A percentile compares a stretch with the other conserved stretches of the same genome.
Conservation (phyloP, 352 stramenopile species). For the Thraustotheca clavata region DNA sequence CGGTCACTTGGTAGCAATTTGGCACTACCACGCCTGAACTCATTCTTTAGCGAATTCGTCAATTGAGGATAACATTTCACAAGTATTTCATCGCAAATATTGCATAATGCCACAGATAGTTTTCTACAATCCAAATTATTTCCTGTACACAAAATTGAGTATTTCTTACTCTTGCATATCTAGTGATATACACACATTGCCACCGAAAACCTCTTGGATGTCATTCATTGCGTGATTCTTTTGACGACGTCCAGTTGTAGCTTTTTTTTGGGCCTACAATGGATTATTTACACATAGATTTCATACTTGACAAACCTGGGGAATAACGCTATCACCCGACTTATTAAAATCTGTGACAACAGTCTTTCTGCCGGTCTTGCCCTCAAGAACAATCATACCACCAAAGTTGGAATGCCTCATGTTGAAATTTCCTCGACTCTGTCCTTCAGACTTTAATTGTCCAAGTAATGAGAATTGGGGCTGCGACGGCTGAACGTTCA, state of each 20-base stretch:
- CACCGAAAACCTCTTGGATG: constrained; percentile 68
- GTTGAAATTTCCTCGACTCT: constrained; percentile 25
- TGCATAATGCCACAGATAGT: constrained; percentile 32
- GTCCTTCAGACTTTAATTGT: constrained; percentile 34
- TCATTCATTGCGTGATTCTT: constrained; percentile 39
- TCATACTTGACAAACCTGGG: constrained; percentile 48
- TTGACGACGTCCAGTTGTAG: constrained; percentile 25
- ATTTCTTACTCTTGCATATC: neutral
- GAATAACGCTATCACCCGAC: constrained; percentile 53
- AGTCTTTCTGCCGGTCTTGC: constrained; percentile 48
- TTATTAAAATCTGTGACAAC: constrained; percentile 74
- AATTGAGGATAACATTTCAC: constrained; percentile 78
- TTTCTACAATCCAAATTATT: neutral
- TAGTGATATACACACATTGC: constrained; percentile 31
- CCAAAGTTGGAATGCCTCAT: constrained; percentile 81
- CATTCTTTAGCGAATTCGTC: constrained; percentile 77
- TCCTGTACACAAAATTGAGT: neutral
- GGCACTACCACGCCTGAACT: constrained; percentile 75
- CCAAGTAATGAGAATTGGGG: constrained; percentile 26
- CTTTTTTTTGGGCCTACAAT: constrained; percentile 20
- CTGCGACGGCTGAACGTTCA: too few species aligned
- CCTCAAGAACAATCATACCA: constrained; percentile 73
- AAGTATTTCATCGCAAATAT: constrained; percentile 66
- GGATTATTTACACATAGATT: constrained; percentile 39
- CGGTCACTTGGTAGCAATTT: constrained; percentile 78